phyloP scores from a whole-genome alignment of 495 filamentous ascomycete species.

The Bombardia bombarda region DNA sequence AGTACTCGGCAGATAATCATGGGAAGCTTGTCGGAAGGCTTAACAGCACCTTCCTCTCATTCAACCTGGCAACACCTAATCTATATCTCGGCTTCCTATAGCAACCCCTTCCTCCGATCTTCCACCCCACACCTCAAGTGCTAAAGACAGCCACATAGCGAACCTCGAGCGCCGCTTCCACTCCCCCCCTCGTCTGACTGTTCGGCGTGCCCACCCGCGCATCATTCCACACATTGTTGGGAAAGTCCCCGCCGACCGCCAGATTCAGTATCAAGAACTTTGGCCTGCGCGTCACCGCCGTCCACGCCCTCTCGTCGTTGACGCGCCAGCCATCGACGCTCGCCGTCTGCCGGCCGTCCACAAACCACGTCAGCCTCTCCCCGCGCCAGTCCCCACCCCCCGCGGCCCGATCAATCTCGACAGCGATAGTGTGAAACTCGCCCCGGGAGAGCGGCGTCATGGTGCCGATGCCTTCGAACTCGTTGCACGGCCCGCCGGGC shows the following conservation, averaged over 20 bases:
- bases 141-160: constrained; percentile 2
- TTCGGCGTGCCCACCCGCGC: background rate
- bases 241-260: constrained; percentile 35
- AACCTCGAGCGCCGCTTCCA: background rate
- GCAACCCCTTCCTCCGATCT: no score
- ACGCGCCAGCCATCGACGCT: constrained; percentile 25
- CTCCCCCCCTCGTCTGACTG: background rate
- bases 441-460: constrained; percentile 17
- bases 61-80: no score
- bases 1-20: no score
- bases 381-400: constrained; percentile 20
- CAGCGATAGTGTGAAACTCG: constrained; percentile 32
- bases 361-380: constrained; percentile 35
- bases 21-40: no score
- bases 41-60: no score
- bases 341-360: constrained; percentile 28
- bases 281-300: constrained; percentile 20
- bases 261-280: constrained; percentile 39
- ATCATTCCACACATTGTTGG: constrained; percentile 2
- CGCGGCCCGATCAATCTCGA: constrained; percentile 31
- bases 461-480: constrained; percentile 29
- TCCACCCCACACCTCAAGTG: no score
- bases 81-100: no score
- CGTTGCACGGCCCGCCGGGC: constrained; percentile 35
- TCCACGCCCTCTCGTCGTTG: constrained; percentile 28